Evolutionary conservation across 495 filamentous ascomycete species (phyloP).

Genomic region (Penicillium paradoxum): DNA sequence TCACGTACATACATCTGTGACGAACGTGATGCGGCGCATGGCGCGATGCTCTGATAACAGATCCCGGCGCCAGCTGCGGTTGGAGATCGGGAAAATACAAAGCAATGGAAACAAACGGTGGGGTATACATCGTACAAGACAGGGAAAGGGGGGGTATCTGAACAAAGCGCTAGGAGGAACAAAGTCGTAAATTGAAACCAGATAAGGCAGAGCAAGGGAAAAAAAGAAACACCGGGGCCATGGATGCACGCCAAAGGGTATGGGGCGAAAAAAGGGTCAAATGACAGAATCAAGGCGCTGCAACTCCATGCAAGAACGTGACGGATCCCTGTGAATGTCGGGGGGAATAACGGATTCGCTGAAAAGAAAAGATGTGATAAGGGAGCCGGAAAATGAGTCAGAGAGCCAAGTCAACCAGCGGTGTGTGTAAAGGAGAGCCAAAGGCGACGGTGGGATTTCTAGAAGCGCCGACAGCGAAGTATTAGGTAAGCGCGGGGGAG

Average conservation of each 20-base stretch:
- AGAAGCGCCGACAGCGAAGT: constrained; percentile 25
- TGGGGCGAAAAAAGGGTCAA: constrained; percentile 4
- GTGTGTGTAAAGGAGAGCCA: constrained; percentile 14
- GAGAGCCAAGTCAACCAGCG: constrained; percentile 15
- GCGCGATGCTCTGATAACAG: background rate
- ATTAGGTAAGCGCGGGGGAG: constrained; percentile 31
- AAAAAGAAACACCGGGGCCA: constrained; percentile 21
- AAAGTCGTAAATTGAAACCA: constrained; percentile 1
- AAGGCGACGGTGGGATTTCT: constrained; percentile 10
- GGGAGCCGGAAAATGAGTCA: constrained; percentile 18
- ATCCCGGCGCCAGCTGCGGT: background rate
- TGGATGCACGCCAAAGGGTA: constrained; percentile 19
- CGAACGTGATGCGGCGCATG: background rate
- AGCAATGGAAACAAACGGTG: constrained; percentile 5
- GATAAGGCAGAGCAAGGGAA: too few relatives aligned
- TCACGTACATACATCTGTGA: background rate
- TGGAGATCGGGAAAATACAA: background rate
- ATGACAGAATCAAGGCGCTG: constrained; percentile 10
- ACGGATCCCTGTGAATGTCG: constrained; percentile 3
- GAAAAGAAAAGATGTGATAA: background rate
- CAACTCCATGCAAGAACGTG: constrained; percentile 11
- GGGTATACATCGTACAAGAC: constrained; percentile 17
- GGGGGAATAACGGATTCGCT: background rate
- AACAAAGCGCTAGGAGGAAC: constrained; percentile 11
- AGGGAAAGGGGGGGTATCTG: constrained; percentile 9